Base-by-base conservation (phyloP, 2,329 filamentous ascomycete species). In the Coniochaeta sp. region DNA sequence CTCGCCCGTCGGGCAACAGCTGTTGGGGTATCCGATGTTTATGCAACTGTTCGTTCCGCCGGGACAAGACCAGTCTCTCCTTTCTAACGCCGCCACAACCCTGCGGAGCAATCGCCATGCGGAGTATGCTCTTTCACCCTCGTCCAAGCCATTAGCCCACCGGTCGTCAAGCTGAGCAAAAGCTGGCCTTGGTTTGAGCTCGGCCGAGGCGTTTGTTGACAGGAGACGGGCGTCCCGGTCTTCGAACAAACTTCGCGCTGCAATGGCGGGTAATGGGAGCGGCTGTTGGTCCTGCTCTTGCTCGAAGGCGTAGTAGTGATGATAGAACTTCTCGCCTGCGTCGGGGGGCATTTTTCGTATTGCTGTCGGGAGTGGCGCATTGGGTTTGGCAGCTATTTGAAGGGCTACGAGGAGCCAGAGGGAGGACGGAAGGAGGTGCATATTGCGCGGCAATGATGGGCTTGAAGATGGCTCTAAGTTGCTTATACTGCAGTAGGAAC, bases 321-420 rank as follows among this genome's bases (percentile, higher is more conserved):
- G 76, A 65, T 87, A 84, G 69, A 93, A 88, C 79, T 91, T 95
- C 70, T 90, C 88, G 62, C 83, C 83, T 57, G 85, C 82, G 68
- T 91, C 86, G 6, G 79, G 79, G 55, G 84, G 79, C 83, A 93
- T 90, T 70, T 92, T 92, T 69, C 83, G 84, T 59, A 93, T 79
- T 0, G 84, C 89, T 1, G 83, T 81, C 0, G 88, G 88, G 6
- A 73, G 65, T 24, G 54, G 54, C 54, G 28, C 31, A 34, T 34
- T 61, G 61, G 66, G 58, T 69, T 69, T 31, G 72, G 71, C 34
- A 67, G 65, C 16, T 38, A 74, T 67, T 54, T 77, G 73, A 1
- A 73, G 72, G 2, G 75, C 70, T 52, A 81, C 66, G 26, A 84
- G 73, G 17, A 79, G 69, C 50, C 82, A 72, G 47, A 82, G 67